Evolutionary conservation across 805 yeast genomes (phyloP), one percentile per base, ranked within the genome.

Genomic region (Blastobotrys mokoenaii): DNA sequence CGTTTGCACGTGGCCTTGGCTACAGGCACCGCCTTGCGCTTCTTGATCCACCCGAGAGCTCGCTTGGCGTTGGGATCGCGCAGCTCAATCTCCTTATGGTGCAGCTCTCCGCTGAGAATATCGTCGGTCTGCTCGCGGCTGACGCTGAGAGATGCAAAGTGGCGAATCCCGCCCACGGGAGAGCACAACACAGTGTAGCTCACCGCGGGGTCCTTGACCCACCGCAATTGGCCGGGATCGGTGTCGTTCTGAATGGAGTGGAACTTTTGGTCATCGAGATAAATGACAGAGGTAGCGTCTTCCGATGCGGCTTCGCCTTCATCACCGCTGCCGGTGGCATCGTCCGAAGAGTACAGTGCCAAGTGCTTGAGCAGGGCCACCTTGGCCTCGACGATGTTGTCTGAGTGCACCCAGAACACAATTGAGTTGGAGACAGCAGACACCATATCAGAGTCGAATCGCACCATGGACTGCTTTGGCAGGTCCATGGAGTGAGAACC

Each of bases 401-500:
- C 84, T 11, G 64, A 65, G 52, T 79, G 84, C n/a, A 79, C 73
- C 73, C 82, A 72, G 57, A 73, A 76, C 3, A 62, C 50, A 32
- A 65, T 63, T 1, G 66, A 61, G 14, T 64, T 54, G 47, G 73
- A 68, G n/a, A 49, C 48, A 6, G 53, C 47, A 7, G 62, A 51
- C 36, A 56, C 56, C 55, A 63, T 52, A 25, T 63, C 63, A 14
- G 62, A 57, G 46, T 69, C 72, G 46, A 64, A 64, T 41, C 53
- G 53, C 35, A 51, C 51, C 36, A 49, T 45, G 31, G 51, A 45
- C 35, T 48, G 43, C 22, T 48, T 46, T 6, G 57, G 51, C 33
- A 50, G 52, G 39, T 56, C 38, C 9, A 40, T 40, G 8, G 41
- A 15, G 16, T 37, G 38, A n/a, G 11, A 7, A n/a, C 32, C 30